These are phyloP conservation scores for Scutellaria barbata DNA, from an alignment of 257 asterid species.

Conservation along the genomic window DNA sequence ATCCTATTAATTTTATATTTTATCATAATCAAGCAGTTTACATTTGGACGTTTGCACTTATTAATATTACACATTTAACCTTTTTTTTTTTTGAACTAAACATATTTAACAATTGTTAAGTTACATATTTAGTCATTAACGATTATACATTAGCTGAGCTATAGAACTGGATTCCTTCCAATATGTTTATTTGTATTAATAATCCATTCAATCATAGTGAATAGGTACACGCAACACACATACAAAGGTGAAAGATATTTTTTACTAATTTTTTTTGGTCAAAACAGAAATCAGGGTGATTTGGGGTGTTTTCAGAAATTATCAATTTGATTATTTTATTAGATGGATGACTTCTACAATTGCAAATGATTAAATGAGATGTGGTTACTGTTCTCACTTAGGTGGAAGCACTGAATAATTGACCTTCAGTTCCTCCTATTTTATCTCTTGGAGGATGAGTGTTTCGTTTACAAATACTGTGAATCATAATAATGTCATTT, in stretches of 20 bases:
- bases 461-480: neutral
- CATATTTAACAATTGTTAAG: neutral
- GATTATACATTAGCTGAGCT: neutral
- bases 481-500: conserved; percentile 11
- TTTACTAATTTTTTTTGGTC: neutral
- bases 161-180: no score
- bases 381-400: neutral
- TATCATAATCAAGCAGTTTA: neutral
- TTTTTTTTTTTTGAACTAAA: neutral
- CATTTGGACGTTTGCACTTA: neutral
- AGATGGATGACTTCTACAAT: neutral
- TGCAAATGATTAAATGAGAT: neutral
- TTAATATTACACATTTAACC: neutral
- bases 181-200: no score
- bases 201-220: no score
- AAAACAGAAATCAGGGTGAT: neutral
- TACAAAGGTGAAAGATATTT: neutral
- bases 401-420: neutral
- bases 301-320: neutral
- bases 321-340: neutral
- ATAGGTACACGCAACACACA: neutral
- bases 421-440: neutral
- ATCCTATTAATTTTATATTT: neutral
- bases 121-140: neutral
- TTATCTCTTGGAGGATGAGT: conserved; percentile 23